A percentile compares a stretch with the other conserved stretches of the same genome.
Evolutionary conservation across 805 yeast genomes (phyloP).

Genomic region (Cyberlindnera mississippiensis): DNA sequence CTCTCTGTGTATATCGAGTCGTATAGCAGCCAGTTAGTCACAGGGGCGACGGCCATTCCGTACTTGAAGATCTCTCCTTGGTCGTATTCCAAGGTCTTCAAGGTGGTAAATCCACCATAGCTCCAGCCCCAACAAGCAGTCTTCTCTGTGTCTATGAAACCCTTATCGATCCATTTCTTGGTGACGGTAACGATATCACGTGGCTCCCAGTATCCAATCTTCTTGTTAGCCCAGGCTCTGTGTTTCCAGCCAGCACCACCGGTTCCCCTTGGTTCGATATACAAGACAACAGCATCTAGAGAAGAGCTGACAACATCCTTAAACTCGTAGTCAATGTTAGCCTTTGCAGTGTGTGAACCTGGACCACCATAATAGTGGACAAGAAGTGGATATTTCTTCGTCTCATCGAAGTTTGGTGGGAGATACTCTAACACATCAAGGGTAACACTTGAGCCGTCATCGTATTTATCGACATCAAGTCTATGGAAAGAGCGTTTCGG

Average conservation of each 20-base stretch:
- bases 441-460: constrained; percentile 39
- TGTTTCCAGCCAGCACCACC: constrained; percentile 79
- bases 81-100: constrained; percentile 84
- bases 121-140: constrained; percentile 97
- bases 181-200: constrained; percentile 85
- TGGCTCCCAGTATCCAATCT: constrained; percentile 80
- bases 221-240: constrained; percentile 74
- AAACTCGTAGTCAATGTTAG: constrained; percentile 57
- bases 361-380: constrained; percentile 98
- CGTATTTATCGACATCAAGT: constrained; percentile 42
- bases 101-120: constrained; percentile 91
- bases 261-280: constrained; percentile 97
- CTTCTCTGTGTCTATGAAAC: constrained; percentile 23
- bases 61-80: constrained; percentile 68
- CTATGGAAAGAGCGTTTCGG: constrained; percentile 51
- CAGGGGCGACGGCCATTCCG: constrained; percentile 98
- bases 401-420: constrained; percentile 67
- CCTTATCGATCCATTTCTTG: constrained; percentile 35
- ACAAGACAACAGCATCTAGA: constrained; percentile 78
- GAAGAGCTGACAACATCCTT: constrained; percentile 74
- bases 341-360: constrained; percentile 77
- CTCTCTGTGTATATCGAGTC: constrained; percentile 95
- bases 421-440: constrained; percentile 71
- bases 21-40: constrained; percentile 87
- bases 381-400: constrained; percentile 64